Base-by-base conservation (phyloP, 192 early-diverging fungal genomes). In the Chytriomyces confervae region DNA sequence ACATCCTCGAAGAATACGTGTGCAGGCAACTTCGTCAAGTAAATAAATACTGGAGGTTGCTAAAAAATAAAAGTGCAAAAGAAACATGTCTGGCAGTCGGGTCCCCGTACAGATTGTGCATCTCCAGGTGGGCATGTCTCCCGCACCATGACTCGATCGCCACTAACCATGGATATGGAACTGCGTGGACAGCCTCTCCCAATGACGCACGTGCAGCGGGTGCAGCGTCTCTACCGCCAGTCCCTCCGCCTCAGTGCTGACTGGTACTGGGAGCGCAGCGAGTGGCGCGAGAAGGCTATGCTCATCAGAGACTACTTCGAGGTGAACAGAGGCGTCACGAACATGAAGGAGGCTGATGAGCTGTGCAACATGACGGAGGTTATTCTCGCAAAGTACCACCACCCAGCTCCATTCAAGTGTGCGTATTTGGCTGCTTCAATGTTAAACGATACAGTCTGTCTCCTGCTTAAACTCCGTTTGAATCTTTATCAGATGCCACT, bases 321-420 rank as follows among this genome's bases (percentile, higher is more conserved):
- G 76, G 86, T 84, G 60, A 95, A 95, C 82, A 90, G 89, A 72
- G 76, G 90, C 72, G 83, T 95, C 49, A 83, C 83, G 67, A 94
- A 90, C 78, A 90, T 92, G 23, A 89, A 91, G 62, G 87, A 95
- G 72, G 77, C 95, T 29, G 85, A 94, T 77, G 80, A 79, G 68
- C 80, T 92, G 53, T 61, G 95, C 78, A 84, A 78, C 46, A 83
- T 89, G 27, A 88, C 94, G n/a, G 96, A 98, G 78, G 78, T 86
- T 29, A 86, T 91, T 49, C 86, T 98, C 8, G 84, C 85, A 11
- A 87, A 91, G 60, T 92, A 92, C 82, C 79, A 81, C 77, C 95
- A 97, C 80, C 94, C 93, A 53, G 85, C 91, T 81, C 95, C 95
- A 24, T 97, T 96, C 85, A 91, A 89, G 75, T 89, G 92, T 94